A percentile compares a stretch with the other conserved stretches of the same genome.
phyloP scores from a whole-genome alignment of 345 rosid genomes.

The Alliaria petiolata region DNA sequence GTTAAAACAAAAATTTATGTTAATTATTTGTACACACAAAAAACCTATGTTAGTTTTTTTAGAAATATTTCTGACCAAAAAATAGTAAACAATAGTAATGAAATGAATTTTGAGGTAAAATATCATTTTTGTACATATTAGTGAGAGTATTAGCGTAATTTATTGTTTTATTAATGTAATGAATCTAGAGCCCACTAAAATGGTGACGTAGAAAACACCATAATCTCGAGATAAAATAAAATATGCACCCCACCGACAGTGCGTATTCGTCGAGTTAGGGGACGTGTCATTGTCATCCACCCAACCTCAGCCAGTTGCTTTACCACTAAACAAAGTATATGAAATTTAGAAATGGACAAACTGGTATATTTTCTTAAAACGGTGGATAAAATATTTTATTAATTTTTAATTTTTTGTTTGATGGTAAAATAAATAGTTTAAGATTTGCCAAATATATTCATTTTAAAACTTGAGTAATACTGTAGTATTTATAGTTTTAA shows the following conservation, averaged over 20 bases:
- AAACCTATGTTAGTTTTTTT: too few species aligned
- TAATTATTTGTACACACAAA: too few species aligned
- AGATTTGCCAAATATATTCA: not conserved
- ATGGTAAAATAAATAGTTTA: not conserved
- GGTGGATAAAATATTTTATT: not conserved
- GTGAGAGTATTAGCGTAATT: too few species aligned
- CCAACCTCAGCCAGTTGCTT: constrained; percentile 16
- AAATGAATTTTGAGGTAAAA: too few species aligned
- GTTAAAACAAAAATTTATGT: too few species aligned
- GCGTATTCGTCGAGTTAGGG: constrained; percentile 7
- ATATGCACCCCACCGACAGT: constrained; percentile 29
- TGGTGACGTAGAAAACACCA: constrained; percentile 16
- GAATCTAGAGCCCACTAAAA: not conserved
- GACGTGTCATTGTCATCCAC: constrained; percentile 24
- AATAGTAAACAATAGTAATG: too few species aligned
- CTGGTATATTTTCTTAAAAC: not conserved
- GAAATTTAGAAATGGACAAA: not conserved
- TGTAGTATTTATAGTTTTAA: too few species aligned
- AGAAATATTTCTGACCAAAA: too few species aligned
- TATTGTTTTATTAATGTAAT: not conserved
- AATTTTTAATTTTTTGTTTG: not conserved
- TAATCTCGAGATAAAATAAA: not conserved
- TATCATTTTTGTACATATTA: too few species aligned
- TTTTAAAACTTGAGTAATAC: too few species aligned
- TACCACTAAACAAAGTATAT: constrained; percentile 11